Evolutionary conservation across 2,329 filamentous ascomycete genomes (phyloP), one percentile per base, ranked within the genome.

Genomic region (Cladosporium sp.): DNA sequence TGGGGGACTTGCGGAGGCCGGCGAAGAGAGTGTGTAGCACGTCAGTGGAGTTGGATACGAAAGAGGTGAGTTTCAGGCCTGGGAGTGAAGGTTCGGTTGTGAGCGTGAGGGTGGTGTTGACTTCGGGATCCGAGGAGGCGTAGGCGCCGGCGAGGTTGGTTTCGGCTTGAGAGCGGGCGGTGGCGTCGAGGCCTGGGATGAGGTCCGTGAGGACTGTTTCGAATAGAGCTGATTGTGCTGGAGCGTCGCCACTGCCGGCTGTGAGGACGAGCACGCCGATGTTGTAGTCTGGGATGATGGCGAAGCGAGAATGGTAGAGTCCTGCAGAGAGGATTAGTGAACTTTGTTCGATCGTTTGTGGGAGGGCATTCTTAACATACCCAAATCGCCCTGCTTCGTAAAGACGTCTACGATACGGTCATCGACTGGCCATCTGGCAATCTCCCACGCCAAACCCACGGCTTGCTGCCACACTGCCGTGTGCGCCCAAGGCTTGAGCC

Each of bases 401-500:
- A 83, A 83, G 2, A 84, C 61, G 28, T 84, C 81, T 16, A 83
- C 21, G 83, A 81, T 68, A 3, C 80, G 78, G 28, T 77, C 75
- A 78, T 32, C 80, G 66, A 67, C 75, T 75, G 61, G 78, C 70
- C 32, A 73, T 69, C 79, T 79, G 26, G 78, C 72, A 57, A 84
- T 84, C 69, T 84, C 82, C 81, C 82, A 84, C 0, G 81, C 81
- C 6, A 75, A 76, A 8, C 82, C 83, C 34, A 83, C 73, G 28
- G 77, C 75, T 48, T 76, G 74, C 2, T 75, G 76, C 63, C 73
- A 72, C 3, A 74, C 76, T 0, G 77, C 77, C 1, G 79, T 82
- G 68, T 76, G 75, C 6, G 75, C 70, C 3, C 73, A 71, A 3
- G 79, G 82, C 67, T 83, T 82, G 67, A 84, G 75, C 82, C 82